Conservation (phyloP, 768 basidiomycete species). For the Hydnum rufescens region DNA sequence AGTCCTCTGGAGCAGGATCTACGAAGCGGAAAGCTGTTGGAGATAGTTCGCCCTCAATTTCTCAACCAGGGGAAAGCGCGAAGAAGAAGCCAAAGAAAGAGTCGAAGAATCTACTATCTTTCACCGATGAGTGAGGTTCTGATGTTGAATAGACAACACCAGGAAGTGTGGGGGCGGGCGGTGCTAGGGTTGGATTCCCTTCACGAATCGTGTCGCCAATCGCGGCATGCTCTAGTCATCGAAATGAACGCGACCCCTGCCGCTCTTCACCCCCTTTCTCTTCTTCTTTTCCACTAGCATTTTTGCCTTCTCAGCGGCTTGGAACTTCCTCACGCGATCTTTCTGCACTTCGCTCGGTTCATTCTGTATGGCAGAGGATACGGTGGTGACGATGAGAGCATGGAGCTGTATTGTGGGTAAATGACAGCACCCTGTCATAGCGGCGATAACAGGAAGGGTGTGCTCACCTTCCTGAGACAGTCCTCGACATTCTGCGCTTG, state of each 20-base stretch:
- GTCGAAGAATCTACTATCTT: constrained; percentile 20
- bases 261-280: background rate
- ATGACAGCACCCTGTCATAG: background rate
- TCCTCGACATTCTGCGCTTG: constrained; percentile 4
- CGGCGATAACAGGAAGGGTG: background rate
- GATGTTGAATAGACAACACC: background rate
- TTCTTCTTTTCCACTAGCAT: background rate
- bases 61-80: constrained; percentile 1
- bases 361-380: background rate
- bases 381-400: background rate
- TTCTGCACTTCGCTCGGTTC: background rate
- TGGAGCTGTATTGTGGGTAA: background rate
- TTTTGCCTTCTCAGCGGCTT: background rate
- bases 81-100: constrained; percentile 20
- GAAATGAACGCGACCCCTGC: background rate
- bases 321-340: background rate
- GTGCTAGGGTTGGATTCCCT: background rate
- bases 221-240: background rate
- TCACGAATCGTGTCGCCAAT: background rate
- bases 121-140: constrained; percentile 17
- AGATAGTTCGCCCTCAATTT: background rate
- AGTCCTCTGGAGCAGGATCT: constrained; percentile 16
- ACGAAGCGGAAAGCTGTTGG: constrained; percentile 1
- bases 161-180: background rate
- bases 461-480: background rate